These are phyloP conservation scores for Monosporascus sp. DNA, from an alignment of 2,329 filamentous ascomycete genomes.

Conservation along the genomic window DNA sequence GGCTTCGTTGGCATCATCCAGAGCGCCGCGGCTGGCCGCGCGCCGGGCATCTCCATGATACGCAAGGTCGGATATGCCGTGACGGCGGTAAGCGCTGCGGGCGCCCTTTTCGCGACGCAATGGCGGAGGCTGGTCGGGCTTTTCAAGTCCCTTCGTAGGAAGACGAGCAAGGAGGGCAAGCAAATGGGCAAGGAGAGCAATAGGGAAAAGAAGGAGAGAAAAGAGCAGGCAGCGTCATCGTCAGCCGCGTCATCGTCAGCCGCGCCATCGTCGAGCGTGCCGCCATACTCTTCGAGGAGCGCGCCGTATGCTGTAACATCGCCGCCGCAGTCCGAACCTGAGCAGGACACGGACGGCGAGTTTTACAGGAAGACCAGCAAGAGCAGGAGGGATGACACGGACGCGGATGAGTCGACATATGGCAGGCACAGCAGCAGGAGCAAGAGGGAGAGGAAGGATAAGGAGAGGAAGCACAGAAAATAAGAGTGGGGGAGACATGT, in stretches of 20 bases:
- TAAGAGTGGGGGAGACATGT: neutral
- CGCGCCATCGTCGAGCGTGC: neutral
- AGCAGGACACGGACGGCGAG: neutral
- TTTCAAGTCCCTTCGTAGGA: neutral
- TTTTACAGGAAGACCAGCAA: neutral
- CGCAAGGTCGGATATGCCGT: neutral
- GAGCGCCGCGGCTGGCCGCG: neutral
- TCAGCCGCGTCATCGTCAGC: neutral
- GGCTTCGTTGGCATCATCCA: slow-evolving; percentile 1
- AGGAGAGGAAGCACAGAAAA: neutral
- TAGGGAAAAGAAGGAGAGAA: neutral
- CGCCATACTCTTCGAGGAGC: neutral
- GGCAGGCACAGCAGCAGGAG: neutral
- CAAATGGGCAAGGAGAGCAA: neutral
- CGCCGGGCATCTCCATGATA: neutral
- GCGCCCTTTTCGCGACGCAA: neutral
- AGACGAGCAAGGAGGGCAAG: neutral
- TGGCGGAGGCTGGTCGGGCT: neutral
- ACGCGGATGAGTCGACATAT: too few species aligned
- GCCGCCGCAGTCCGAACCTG: neutral
- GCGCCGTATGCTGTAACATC: neutral
- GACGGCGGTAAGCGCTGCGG: neutral
- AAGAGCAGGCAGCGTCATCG: neutral
- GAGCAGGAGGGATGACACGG: neutral
- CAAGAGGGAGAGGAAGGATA: neutral